Percentiles rank a stretch among this genome's conserved stretches.
Conservation (phyloP, 1,284 basidiomycete species). For the Sanghuangporus sanghuang region DNA sequence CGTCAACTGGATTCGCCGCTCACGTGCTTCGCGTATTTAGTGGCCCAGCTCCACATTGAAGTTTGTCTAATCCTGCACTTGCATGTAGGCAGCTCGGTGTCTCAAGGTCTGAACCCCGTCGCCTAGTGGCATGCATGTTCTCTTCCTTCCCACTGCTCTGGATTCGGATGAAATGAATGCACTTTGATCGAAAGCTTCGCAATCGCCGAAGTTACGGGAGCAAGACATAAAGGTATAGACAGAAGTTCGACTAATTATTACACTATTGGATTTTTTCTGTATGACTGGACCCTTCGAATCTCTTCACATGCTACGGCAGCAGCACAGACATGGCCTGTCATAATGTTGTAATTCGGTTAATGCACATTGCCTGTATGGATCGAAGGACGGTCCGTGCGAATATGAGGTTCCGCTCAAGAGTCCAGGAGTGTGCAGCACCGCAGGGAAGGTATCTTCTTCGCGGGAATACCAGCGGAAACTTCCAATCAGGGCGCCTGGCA, state of each 20-base stretch:
- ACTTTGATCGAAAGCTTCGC: no score
- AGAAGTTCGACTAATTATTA: background rate
- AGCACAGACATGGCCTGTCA: background rate
- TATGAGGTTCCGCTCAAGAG: no score
- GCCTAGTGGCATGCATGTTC: background rate
- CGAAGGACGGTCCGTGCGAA: no score
- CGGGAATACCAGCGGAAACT: background rate
- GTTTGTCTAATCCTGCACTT: no score
- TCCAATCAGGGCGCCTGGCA: background rate
- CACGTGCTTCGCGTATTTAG: background rate
- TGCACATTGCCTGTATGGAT: background rate
- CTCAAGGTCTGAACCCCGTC: background rate
- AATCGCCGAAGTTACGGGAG: conserved; percentile 3
- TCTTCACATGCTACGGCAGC: background rate
- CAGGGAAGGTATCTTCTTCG: background rate
- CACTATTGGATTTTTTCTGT: background rate
- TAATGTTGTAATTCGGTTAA: background rate
- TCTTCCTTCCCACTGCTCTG: no score
- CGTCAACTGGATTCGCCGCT: background rate
- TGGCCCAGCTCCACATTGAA: background rate
- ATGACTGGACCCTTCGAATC: background rate
- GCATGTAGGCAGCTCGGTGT: background rate
- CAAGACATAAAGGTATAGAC: conserved; percentile 3
- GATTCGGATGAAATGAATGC: no score
- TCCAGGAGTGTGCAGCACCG: no score